Base-by-base conservation (phyloP, 164 flowering plant species). In the Umbellularia californica region DNA sequence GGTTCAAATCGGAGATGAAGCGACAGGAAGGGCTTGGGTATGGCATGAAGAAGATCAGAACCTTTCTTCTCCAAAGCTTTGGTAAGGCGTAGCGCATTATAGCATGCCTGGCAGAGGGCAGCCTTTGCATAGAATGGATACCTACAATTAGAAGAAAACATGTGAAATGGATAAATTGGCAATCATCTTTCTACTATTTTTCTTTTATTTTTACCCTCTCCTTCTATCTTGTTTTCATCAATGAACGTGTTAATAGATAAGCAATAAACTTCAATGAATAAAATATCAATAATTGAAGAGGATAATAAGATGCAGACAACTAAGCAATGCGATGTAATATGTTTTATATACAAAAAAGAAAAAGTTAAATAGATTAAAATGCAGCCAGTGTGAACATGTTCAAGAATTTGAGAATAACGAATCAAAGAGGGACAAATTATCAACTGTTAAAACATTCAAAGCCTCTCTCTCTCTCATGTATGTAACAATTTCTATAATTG, bases 1-100 rank as follows among this genome's bases (percentile, higher is more conserved):
- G 99, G 99, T 79, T 95, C 97, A 76, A 95, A 95, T 13, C 99
- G 89, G 68, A 93, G 97, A 83, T 93, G 98, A 80, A 95, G 98
- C 5, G 98, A 81, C 22, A 95, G 80, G 80, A 95, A 95, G 55
- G 97, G 97, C 76, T 91, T 95, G n/a, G 98, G 98, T 73, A 92
- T 90, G 65, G 93, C 90, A 71, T 87, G 79, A 58, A 93, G 84
- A 78, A 95, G 95, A 82, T 88, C 85, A 24, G 77, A 69, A 41
- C 87, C 92, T 84, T 92, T 93, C 77, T 81, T 81, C 84, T 91
- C 92, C 83, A 93, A 78, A 70, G 84, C 65, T 17, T 60, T 79
- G 6, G 92, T 87, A 52, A 95, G 92, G 64, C 88, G 93, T 58
- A 93, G 67, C 73, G 97, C 97, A 50, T 74, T 87, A 65, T 92